Evolutionary conservation across 495 filamentous ascomycete genomes (phyloP).

Genomic region (Penicillium coffeae): DNA sequence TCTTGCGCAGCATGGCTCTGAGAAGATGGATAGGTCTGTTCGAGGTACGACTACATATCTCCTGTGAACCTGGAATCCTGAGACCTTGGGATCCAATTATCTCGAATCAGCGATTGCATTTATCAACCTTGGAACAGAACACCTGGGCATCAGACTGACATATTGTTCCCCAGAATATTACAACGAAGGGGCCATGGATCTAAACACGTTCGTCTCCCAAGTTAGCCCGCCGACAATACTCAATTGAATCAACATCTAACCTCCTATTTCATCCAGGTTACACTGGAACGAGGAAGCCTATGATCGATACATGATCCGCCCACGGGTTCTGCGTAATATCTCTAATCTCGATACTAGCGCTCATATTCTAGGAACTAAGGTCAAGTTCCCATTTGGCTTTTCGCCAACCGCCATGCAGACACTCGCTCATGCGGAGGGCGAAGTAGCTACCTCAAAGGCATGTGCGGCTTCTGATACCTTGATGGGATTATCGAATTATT

Average conservation of each 20-base stretch:
- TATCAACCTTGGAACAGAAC: too few species aligned
- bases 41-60: background rate
- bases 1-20: background rate
- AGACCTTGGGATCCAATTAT: too few species aligned
- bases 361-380: conserved; percentile 40
- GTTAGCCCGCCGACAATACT: too few species aligned
- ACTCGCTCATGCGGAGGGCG: conserved; percentile 79
- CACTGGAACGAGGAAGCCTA: conserved; percentile 49
- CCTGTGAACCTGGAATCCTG: background rate
- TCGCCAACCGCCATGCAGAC: conserved; percentile 83
- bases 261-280: conserved; percentile 21
- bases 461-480: conserved; percentile 65
- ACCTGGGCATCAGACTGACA: background rate
- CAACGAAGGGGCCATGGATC: conserved; percentile 44
- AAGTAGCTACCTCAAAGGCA: conserved; percentile 73
- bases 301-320: conserved; percentile 50
- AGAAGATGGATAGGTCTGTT: background rate
- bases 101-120: too few species aligned
- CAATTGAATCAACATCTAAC: background rate
- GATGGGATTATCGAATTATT: conserved; percentile 53
- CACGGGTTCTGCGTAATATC: conserved; percentile 51
- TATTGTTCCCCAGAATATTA: conserved; percentile 35
- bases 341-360: conserved; percentile 44
- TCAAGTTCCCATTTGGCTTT: conserved; percentile 77
- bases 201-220: conserved; percentile 22